These are phyloP conservation scores for Chaetomidium leptoderma DNA, from an alignment of 495 filamentous ascomycete genomes.

Conservation along the genomic window DNA sequence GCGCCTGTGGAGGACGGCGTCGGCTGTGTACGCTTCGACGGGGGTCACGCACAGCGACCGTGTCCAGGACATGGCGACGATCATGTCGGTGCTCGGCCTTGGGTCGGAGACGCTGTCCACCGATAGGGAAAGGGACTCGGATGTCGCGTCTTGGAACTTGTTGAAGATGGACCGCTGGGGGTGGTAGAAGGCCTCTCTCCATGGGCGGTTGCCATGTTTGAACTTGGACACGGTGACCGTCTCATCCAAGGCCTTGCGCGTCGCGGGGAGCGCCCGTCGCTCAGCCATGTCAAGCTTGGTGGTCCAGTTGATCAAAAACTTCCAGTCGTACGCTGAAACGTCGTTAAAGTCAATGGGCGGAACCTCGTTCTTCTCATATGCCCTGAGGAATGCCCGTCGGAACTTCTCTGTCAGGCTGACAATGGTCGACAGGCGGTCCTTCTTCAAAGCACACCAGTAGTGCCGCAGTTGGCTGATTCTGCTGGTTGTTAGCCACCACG, in stretches of 20 bases:
- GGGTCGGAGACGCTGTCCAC: slow-evolving; percentile 13
- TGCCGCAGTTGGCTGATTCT: slow-evolving; percentile 52
- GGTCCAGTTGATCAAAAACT: slow-evolving; percentile 66
- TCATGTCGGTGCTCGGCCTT: slow-evolving; percentile 16
- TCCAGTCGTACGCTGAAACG: slow-evolving; percentile 73
- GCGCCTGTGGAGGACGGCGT: slow-evolving; percentile 37
- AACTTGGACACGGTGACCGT: slow-evolving; percentile 30
- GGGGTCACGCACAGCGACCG: slow-evolving; percentile 34
- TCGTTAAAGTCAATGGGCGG: slow-evolving; percentile 68
- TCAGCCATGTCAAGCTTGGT: slow-evolving; percentile 37
- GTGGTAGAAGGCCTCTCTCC: slow-evolving; percentile 47
- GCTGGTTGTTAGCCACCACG: not conserved
- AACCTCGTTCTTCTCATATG: slow-evolving; percentile 65
- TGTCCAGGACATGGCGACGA: slow-evolving; percentile 32
- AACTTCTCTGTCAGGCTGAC: slow-evolving; percentile 71
- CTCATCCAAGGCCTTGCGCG: slow-evolving; percentile 33
- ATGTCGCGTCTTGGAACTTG: slow-evolving; percentile 42
- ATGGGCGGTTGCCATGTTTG: slow-evolving; percentile 37
- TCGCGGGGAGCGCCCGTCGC: slow-evolving; percentile 37
- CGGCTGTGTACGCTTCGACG: slow-evolving; percentile 33
- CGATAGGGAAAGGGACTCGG: slow-evolving; percentile 28
- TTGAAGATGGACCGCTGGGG: slow-evolving; percentile 41
- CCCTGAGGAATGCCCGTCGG: slow-evolving; percentile 67
- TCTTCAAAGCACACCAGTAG: slow-evolving; percentile 55
- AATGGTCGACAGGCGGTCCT: slow-evolving; percentile 57